These are phyloP conservation scores for Coniophora puteana DNA, from an alignment of 1,284 basidiomycete genomes.

Conservation along the genomic window DNA sequence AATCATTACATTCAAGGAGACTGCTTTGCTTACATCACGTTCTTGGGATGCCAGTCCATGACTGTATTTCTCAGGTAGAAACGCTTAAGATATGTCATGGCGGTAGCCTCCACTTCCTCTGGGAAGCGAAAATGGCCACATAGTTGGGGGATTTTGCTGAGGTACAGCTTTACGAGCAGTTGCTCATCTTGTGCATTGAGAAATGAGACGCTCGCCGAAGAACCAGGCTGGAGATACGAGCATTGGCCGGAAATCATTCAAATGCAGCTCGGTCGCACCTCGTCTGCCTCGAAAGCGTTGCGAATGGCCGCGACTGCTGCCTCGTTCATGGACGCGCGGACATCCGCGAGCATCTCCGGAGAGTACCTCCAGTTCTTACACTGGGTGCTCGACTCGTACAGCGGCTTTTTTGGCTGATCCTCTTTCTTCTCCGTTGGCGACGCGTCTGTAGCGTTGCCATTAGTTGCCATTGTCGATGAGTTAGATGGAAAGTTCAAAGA, in stretches of 20 bases:
- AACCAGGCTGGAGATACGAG: conserved; percentile 51
- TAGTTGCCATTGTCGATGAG: conserved; percentile 8
- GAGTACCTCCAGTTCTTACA: conserved; percentile 89
- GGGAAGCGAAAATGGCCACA: conserved; percentile 86
- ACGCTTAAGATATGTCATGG: conserved; percentile 88
- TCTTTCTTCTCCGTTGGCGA: conserved; percentile 16
- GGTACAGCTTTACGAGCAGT: conserved; percentile 86
- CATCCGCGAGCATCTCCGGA: conserved; percentile 50
- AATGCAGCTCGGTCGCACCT: conserved; percentile 46
- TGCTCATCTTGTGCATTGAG: conserved; percentile 82
- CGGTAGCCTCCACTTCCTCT: conserved; percentile 91
- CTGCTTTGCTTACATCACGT: conserved; percentile 89
- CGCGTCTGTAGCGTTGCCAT: not conserved
- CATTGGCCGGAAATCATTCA: conserved; percentile 16
- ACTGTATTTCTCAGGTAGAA: conserved; percentile 98
- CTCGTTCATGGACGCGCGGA: conserved; percentile 65
- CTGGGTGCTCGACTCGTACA: conserved; percentile 86
- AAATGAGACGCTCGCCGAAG: conserved; percentile 67
- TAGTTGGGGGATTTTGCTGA: conserved; percentile 81
- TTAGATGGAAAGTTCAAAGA: conserved; percentile 1
- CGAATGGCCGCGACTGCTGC: conserved; percentile 75
- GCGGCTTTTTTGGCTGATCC: no score
- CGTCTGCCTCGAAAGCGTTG: conserved; percentile 74
- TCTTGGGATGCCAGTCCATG: conserved; percentile 99
- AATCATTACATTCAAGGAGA: not conserved